phyloP scores from a whole-genome alignment of 768 basidiomycete genomes.

The Rhizopogon vesiculosus region DNA sequence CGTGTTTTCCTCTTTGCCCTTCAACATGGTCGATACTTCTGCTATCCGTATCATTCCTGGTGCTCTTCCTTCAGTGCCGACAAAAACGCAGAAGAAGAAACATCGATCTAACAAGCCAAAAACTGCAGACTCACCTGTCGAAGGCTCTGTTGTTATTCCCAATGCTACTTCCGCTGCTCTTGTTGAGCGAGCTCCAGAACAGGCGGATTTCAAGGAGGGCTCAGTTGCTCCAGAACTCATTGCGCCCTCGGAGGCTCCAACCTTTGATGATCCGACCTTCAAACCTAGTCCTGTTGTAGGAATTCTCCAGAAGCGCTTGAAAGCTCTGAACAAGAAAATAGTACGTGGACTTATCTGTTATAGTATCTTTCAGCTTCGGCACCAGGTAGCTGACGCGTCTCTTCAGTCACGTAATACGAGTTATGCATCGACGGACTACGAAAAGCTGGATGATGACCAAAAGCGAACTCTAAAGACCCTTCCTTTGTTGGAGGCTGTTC shows the following conservation, averaged over 20 bases:
- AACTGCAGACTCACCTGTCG: constrained; percentile 42
- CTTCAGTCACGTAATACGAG: constrained; percentile 64
- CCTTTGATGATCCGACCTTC: constrained; percentile 38
- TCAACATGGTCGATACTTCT: constrained; percentile 30
- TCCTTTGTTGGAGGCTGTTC: constrained; percentile 68
- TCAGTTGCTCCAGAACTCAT: constrained; percentile 42
- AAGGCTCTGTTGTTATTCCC: constrained; percentile 32
- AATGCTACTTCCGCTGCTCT: constrained; percentile 42
- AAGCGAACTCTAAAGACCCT: constrained; percentile 67
- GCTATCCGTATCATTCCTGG: constrained; percentile 66
- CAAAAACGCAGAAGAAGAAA: constrained; percentile 68
- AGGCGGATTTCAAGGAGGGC: constrained; percentile 42
- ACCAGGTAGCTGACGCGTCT: neutral
- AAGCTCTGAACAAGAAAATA: constrained; percentile 78
- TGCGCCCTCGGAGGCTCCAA: constrained; percentile 34
- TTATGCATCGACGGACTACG: constrained; percentile 62
- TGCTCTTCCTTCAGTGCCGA: constrained; percentile 57
- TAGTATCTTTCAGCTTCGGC: neutral
- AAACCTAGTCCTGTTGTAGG: constrained; percentile 73
- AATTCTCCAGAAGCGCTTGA: constrained; percentile 73
- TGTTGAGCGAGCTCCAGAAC: constrained; percentile 47
- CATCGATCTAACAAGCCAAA: constrained; percentile 50
- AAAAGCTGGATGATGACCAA: constrained; percentile 87
- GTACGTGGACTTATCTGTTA: constrained; percentile 38
- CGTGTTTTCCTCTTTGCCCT: constrained; percentile 1